Base-by-base conservation (phyloP, 2,329 filamentous ascomycete species). In the Cordyceps fumosorosea region DNA sequence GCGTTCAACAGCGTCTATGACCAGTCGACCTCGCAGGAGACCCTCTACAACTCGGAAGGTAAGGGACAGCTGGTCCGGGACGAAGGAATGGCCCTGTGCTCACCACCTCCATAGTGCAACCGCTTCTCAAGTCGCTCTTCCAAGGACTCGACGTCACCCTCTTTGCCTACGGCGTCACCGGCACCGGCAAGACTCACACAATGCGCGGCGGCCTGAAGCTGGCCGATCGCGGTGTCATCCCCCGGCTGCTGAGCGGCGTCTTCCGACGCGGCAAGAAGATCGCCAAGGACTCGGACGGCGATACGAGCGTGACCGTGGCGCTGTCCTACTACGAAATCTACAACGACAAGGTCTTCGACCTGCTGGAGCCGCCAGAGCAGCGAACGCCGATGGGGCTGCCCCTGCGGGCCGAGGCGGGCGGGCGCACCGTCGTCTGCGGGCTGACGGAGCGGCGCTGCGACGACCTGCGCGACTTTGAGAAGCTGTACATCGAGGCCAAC, bases 251-350 rank as follows among this genome's bases (percentile, higher is more conserved):
- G 50, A 96, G 91, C 75, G 86, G 85, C 67, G 89, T 98, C 63
- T 98, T 93, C 73, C 85, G 93, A 54, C 83, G 91, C 64, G 88
- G 89, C 65, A 90, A 91, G 75, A 96, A 96, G 79, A 87, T 95
- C 20, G 83, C 85, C 66, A 95, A 93, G 75, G 92, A 96, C 69
- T 84, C 87, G 2, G 80, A 81, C 5, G 90, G 87, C 12, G 79
- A 85, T 57, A 93, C 88, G 0, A 81, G 78, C 2, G 90, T 96
- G 24, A 79, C 85, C 10, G 90, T 96, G 18, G 81, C 85, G 14
- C 82, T 97, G 70, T 93, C 90, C 32, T 97, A 97, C 77, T 96
- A 96, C 77, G 93, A 97, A 74, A 96, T 97, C 67, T 97, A 97
- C 77, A 96, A 96, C 74, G 93, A 97, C 78, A 93, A 93, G 72